These are phyloP conservation scores for Metarhizium guizhouense DNA, from an alignment of 2,329 filamentous ascomycete genomes.

Conservation along the genomic window DNA sequence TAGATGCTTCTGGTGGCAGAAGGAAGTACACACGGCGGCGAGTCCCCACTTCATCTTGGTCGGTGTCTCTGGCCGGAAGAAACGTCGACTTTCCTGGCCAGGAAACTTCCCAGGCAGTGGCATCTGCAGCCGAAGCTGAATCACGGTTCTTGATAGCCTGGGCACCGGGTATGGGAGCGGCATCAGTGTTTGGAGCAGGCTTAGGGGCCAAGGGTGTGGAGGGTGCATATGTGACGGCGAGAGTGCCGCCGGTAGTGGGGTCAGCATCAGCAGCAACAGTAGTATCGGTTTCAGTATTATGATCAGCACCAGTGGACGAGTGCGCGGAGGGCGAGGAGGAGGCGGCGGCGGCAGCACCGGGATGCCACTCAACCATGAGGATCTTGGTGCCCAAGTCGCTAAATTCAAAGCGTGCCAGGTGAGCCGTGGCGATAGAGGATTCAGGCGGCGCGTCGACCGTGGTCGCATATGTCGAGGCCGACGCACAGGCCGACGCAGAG, in stretches of 20 bases:
- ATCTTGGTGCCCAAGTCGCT: constrained; percentile 83
- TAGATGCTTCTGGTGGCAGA: constrained; percentile 59
- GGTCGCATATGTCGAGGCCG: neutral
- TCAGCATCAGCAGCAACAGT: neutral
- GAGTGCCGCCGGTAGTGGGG: constrained; percentile 3
- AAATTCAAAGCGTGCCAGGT: constrained; percentile 72
- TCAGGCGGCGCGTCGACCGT: constrained; percentile 2
- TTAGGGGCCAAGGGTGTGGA: constrained; percentile 11
- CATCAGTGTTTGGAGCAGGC: constrained; percentile 10
- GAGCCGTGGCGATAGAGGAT: constrained; percentile 19
- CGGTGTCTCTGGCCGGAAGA: constrained; percentile 46
- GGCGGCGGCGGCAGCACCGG: constrained; percentile 5
- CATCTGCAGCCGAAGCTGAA: constrained; percentile 8
- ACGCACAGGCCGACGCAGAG: neutral
- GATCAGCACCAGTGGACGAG: constrained; percentile 5
- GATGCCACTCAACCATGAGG: constrained; percentile 85
- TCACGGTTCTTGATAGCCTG: neutral
- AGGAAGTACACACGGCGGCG: constrained; percentile 69
- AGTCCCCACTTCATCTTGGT: constrained; percentile 22
- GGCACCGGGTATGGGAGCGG: neutral
- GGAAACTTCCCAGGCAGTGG: constrained; percentile 60
- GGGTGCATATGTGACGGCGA: constrained; percentile 2
- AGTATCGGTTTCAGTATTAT: neutral
- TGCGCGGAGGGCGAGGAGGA: too few species aligned
- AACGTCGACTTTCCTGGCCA: constrained; percentile 76